phyloP scores from a whole-genome alignment of 2,329 filamentous ascomycete genomes.

The Penicillium sp. region DNA sequence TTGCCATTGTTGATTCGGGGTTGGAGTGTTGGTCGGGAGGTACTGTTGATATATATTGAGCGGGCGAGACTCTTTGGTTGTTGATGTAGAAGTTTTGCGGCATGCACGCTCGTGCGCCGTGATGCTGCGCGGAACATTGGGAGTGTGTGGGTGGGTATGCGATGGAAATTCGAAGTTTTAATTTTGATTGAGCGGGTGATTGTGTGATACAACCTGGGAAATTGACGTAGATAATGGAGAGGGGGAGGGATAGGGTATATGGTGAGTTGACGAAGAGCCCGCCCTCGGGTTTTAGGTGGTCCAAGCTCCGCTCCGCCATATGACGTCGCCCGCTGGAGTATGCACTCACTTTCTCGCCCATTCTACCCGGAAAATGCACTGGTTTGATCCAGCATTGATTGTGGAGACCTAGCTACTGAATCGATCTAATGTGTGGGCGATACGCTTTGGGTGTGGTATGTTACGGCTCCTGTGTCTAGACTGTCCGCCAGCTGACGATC shows the following conservation, averaged over 20 bases:
- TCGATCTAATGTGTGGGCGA: constrained; percentile 62
- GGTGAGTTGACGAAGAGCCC: constrained; percentile 10
- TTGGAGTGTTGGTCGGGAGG: constrained; percentile 16
- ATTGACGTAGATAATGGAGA: constrained; percentile 1
- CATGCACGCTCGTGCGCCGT: constrained; percentile 31
- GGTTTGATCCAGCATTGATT: neutral
- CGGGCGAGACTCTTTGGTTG: constrained; percentile 19
- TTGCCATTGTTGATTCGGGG: constrained; percentile 6
- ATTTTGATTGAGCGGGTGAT: neutral
- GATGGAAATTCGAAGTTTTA: neutral
- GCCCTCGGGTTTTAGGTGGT: constrained; percentile 24
- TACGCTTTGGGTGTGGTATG: constrained; percentile 64
- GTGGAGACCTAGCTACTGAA: neutral
- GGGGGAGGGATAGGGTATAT: neutral
- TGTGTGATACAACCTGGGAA: neutral
- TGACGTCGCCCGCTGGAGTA: constrained; percentile 25
- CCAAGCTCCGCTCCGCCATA: constrained; percentile 31
- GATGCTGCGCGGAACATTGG: constrained; percentile 31
- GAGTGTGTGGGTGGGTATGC: neutral
- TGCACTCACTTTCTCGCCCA: neutral
- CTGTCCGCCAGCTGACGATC: constrained; percentile 11
- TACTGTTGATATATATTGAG: constrained; percentile 23
- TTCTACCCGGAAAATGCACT: neutral
- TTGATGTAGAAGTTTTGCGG: constrained; percentile 19
- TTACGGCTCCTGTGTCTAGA: constrained; percentile 11